Conservation (phyloP, 2,329 filamentous ascomycete genomes). For the Colletotrichum chlorophyti region DNA sequence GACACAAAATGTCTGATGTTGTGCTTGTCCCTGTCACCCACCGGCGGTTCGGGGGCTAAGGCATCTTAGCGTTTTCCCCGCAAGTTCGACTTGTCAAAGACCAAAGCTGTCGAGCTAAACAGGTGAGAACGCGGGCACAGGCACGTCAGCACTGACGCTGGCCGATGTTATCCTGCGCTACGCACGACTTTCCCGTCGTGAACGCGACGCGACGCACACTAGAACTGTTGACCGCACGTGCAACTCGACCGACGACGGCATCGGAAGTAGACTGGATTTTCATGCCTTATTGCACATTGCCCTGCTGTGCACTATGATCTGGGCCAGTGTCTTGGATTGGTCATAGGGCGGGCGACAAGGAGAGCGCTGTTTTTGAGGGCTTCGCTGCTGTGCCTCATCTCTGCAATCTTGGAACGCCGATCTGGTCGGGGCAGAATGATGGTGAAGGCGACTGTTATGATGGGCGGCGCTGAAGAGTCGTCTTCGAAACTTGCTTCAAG, state of each 20-base stretch:
- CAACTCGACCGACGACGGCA: background rate
- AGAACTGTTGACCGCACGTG: background rate
- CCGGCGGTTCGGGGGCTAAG: conserved; percentile 8
- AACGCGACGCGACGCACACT: background rate
- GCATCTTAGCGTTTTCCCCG: conserved; percentile 28
- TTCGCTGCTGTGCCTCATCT: background rate
- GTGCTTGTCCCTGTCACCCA: conserved; percentile 26
- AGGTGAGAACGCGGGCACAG: conserved; percentile 6
- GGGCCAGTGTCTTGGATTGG: background rate
- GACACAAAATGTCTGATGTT: conserved; percentile 20
- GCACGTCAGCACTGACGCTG: background rate
- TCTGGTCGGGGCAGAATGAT: conserved; percentile 3
- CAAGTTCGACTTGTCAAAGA: conserved; percentile 29
- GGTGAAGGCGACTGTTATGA: background rate
- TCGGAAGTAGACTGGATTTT: background rate
- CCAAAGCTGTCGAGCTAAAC: conserved; percentile 11
- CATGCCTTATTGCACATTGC: background rate
- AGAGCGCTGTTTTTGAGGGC: background rate
- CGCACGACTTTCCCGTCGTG: conserved; percentile 10
- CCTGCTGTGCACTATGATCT: too few species aligned
- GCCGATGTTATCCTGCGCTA: background rate
- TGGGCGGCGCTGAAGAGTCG: background rate
- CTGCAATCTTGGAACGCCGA: background rate
- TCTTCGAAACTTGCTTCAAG: conserved; percentile 13
- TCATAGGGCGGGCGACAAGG: background rate